Base-by-base conservation (phyloP, 2,329 filamentous ascomycete genomes). In the Myrmaecium sp. region DNA sequence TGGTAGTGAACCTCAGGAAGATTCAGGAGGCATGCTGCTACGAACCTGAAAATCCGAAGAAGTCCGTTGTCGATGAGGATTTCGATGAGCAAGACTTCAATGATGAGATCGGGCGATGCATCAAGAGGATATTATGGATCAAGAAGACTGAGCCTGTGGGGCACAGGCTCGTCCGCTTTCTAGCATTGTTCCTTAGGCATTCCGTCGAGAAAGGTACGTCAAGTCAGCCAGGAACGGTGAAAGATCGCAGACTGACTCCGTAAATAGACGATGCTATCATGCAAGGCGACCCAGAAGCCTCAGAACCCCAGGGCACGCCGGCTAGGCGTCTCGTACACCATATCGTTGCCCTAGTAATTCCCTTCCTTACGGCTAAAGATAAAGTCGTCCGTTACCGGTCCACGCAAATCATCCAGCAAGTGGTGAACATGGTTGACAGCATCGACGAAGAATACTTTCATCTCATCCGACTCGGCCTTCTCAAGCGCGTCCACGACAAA, bases 401-500 rank as follows among this genome's bases (percentile, higher is more conserved):
- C 4, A 91, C 86, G 0, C 89, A 98, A 47, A 69, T 93, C 27
- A 72, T 92, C 28, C 78, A 83, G 2, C 80, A 93, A 47, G 74
- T 94, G 35, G 76, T 98, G 54, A 93, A 93, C 54, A 89, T 78
- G 8, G 64, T 98, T 14, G 81, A 92, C 34, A 75, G 81, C 2
- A 81, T 95, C 40, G 89, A 95, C 42, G 83, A 93, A 46, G 81
- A 89, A 25, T 56, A 94, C 7, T 98, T 92, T 47, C 73, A 83
- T 40, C 69, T 81, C 32, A 62, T 95, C 33, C 69, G 81, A 27
- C 66, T 80, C 28, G 78, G 76, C 0, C 59, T 98, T 19, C 57
- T 92, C 23, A 91, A 79, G 53, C 69, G 89, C 17, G 75, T 95
- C 26, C 73, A 82, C 37, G 89, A 98, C 54, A 95, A 94, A 53